Evolutionary conservation across 2,329 filamentous ascomycete species (phyloP), one percentile per base, ranked within the genome.

Genomic region (Hypoxylon sp.): DNA sequence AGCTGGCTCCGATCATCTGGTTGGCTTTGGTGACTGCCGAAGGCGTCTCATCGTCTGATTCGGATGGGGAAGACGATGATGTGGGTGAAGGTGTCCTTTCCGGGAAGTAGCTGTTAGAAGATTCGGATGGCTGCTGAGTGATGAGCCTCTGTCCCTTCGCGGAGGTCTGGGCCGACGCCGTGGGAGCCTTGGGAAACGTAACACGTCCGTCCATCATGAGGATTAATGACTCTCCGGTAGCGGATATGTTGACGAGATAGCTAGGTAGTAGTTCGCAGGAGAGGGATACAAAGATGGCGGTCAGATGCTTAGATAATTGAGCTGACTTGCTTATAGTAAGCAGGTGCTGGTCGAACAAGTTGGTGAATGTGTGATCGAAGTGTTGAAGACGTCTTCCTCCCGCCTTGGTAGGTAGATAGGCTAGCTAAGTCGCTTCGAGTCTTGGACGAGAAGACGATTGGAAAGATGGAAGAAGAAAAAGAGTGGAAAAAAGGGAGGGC

Each of bases 11-110:
- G 48, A 69, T 64, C 67, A 69, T 69, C 19, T 43, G 60, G 50
- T 29, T 61, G 5, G 39, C 45, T 16, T 21, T 61, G 9, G 30
- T 19, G 19, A 43, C 47, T 1, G 53, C 52, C 8, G 59, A 23
- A 1, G 62, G 54, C 0, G 29, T 69, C 65, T 62, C 75, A 76
- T 58, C 74, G 76, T 58, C 72, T 63, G 27, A 73, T 71, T 65
- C 66, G 50, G 50, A 62, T 46, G 48, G 74, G 63, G 67, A 47
- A 7, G 39, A 48, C 2, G 60, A 57, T 1, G 65, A 23, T 5
- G 61, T 21, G 9, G 63, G 30, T 2, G 54, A 57, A 11, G 58
- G 48, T 2, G 51, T 46, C 8, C 27, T 30, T 27, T 65, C 59
- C 1, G 71, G 70, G 39, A 74, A 74, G 62, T 72, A 73, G 65